Evolutionary conservation across 192 early-diverging fungal species (phyloP).

Genomic region (Coemansia sp.): DNA sequence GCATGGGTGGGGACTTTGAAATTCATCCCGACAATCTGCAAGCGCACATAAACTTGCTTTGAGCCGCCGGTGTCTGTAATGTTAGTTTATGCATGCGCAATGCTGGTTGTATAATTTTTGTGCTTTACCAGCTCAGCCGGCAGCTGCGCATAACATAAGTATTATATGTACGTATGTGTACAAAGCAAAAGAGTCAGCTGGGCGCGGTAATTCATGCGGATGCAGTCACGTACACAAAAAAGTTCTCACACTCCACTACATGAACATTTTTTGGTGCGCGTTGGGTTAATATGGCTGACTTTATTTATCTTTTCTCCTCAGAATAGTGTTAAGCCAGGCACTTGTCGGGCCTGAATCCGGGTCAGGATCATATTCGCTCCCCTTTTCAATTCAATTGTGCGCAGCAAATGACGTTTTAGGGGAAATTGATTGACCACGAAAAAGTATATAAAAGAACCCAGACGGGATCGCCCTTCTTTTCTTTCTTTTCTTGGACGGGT

Average conservation of each 20-base stretch:
- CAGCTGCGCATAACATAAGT: background rate
- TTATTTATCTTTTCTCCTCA: background rate
- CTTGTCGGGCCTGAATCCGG: background rate
- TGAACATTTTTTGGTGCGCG: background rate
- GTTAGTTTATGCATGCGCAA: background rate
- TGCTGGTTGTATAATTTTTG: background rate
- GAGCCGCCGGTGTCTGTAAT: too few relatives aligned
- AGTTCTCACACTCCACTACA: background rate
- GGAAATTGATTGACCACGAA: background rate
- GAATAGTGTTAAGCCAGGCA: background rate
- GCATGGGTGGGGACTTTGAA: too few relatives aligned
- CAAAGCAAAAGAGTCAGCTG: constrained; percentile 1
- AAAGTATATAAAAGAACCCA: background rate
- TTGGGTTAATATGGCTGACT: background rate
- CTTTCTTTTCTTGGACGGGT: constrained; percentile 1
- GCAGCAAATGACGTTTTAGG: constrained; percentile 5
- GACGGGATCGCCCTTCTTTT: background rate
- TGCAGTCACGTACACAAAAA: constrained; percentile 1
- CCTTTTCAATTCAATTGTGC: background rate
- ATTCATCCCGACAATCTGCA: too few relatives aligned
- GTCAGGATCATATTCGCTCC: background rate
- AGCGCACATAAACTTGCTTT: too few relatives aligned
- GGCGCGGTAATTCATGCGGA: constrained; percentile 5
- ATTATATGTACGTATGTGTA: background rate
- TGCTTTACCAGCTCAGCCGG: background rate